Conservation (phyloP, 139 green algal genomes). For the Micromonas commoda region DNA sequence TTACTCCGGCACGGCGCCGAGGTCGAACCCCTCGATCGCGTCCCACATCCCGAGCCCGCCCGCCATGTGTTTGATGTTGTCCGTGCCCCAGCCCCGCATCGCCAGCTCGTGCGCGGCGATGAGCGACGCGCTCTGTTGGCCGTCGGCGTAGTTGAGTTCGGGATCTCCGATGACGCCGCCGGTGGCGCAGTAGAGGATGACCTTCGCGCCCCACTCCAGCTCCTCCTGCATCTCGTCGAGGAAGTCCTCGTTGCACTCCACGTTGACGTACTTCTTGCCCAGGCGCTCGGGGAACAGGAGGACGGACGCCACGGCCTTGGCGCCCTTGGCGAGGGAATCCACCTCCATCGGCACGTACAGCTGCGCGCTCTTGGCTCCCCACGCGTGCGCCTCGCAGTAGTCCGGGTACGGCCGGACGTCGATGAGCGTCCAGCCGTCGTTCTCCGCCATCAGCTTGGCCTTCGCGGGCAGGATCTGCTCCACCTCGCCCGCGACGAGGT, state of each 20-base stretch:
- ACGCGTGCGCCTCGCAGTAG: background rate
- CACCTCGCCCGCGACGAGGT: background rate
- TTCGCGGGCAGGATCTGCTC: constrained; percentile 3
- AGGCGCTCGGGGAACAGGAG: constrained; percentile 4
- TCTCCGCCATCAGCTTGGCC: background rate
- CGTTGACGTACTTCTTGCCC: background rate
- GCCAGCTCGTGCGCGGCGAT: background rate
- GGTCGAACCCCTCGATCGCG: constrained; percentile 9
- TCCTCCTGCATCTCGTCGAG: background rate
- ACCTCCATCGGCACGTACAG: background rate
- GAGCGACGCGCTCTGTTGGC: background rate
- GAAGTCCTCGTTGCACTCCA: background rate
- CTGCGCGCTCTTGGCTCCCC: background rate
- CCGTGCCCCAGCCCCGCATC: background rate
- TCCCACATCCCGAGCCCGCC: background rate
- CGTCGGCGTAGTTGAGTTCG: background rate
- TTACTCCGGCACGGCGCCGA: background rate
- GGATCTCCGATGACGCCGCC: background rate
- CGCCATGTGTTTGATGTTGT: constrained; percentile 7
- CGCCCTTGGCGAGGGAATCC: background rate
- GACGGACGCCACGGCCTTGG: background rate
- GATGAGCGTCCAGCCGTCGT: background rate
- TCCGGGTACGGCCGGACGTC: constrained; percentile 6
- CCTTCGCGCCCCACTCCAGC: background rate
- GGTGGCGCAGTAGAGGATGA: background rate